Base-by-base conservation (phyloP, 352 stramenopile species). In the Hyaloperonospora arabidopsidis region DNA sequence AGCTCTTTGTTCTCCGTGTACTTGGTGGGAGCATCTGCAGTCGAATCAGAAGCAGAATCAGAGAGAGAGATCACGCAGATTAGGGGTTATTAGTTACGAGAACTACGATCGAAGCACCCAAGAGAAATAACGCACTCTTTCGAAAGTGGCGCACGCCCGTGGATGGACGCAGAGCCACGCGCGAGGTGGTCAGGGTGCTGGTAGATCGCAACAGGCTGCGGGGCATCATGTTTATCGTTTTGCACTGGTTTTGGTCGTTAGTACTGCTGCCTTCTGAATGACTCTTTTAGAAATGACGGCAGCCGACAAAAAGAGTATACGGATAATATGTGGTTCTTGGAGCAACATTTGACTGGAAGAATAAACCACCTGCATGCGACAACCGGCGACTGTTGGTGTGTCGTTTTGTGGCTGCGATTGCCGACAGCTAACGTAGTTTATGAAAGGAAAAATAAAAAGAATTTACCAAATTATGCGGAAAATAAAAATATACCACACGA, bases 1-100 rank as follows among this genome's bases (percentile, higher is more conserved):
- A 75, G 45, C 57, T 82, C 58, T 67, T 92, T 89, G 74, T 92
- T 92, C 65, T 92, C 77, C 41, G 79, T 89, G 61, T 72, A 82
- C 67, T 89, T 87, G 50, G 63, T 65, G 17, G 79, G 74, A 25
- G 67, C 47, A 32, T 58, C 82, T 92, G 45, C 14, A 54, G 25
- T 18, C 13, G 35, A 10, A 18, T 41, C 35, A 41, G 35, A 3
- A 41, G 18, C 40, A 46, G 17, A 18, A 12, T 29, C 8, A 48
- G 43, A 32, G 14, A 35, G 18, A 48, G 18, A 29, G 2, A 19
- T 25, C 40, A 46, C 8, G 25, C 25, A 32, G 4, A 8, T 32
- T 32, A 32, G 6, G 18, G 1, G 38, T 21, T 2, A 15, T n/a
- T 21, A 8, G 18, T 44, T 2, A 15, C 15, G n/a, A 2, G 3